These are phyloP conservation scores for Fomitopsis palustris DNA, from an alignment of 1,284 basidiomycete species.

Conservation along the genomic window DNA sequence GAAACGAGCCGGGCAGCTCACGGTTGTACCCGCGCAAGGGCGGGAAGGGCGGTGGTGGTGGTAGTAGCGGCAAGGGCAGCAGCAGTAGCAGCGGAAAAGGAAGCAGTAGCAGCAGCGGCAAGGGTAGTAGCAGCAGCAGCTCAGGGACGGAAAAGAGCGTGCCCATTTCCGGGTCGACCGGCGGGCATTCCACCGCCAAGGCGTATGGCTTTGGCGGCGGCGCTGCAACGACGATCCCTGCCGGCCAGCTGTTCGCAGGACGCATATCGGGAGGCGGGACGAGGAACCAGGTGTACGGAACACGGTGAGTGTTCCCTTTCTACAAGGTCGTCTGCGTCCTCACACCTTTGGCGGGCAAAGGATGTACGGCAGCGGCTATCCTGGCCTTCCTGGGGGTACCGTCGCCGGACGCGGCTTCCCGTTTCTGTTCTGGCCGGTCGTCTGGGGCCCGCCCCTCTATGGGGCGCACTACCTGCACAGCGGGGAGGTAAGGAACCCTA, in stretches of 20 bases:
- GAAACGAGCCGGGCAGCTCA: background rate
- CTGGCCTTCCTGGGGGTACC: constrained; percentile 38
- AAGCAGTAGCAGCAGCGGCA: constrained; percentile 16
- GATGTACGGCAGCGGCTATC: constrained; percentile 59
- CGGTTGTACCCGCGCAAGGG: constrained; percentile 10
- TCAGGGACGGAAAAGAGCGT: constrained; percentile 22
- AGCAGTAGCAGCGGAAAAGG: constrained; percentile 16
- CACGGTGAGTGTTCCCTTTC: constrained; percentile 29
- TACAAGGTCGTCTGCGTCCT: background rate
- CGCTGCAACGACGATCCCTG: constrained; percentile 30
- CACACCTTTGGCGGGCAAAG: constrained; percentile 25
- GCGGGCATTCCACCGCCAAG: constrained; percentile 22
- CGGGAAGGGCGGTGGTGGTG: constrained; percentile 9
- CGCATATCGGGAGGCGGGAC: constrained; percentile 39
- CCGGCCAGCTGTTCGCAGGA: constrained; percentile 41
- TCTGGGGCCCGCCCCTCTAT: constrained; percentile 41
- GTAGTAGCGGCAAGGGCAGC: constrained; percentile 18
- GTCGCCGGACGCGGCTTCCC: constrained; percentile 48
- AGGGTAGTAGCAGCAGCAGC: constrained; percentile 14
- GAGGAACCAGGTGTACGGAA: constrained; percentile 36
- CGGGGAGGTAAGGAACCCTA: constrained; percentile 28
- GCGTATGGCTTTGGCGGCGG: constrained; percentile 39
- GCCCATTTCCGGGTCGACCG: constrained; percentile 28
- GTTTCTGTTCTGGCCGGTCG: constrained; percentile 58
- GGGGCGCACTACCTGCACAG: constrained; percentile 42